Evolutionary conservation across 805 yeast species (phyloP).

Genomic region (Yarrowia sp.): DNA sequence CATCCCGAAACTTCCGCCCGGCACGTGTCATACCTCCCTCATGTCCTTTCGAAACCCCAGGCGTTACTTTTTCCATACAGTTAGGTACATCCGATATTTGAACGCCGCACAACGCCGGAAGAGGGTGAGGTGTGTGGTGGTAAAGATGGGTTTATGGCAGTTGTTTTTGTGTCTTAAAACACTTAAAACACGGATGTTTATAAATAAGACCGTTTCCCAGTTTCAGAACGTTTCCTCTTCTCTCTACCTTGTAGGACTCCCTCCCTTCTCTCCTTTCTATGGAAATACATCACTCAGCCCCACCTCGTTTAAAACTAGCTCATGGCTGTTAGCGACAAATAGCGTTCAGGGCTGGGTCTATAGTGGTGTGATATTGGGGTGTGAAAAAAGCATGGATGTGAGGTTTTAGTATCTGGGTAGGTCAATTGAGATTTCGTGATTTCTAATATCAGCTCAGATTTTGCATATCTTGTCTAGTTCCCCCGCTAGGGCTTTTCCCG

Average conservation of each 20-base stretch:
- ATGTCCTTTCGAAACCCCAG: not conserved
- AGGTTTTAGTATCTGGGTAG: not conserved
- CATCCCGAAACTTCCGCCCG: not conserved
- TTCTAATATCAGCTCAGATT: not conserved
- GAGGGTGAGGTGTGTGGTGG: too few relatives aligned
- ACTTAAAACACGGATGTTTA: too few relatives aligned
- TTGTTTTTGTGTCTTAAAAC: not conserved
- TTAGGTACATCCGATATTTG: not conserved
- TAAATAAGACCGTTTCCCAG: not conserved
- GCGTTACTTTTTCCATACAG: constrained; percentile 15
- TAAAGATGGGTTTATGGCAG: not conserved
- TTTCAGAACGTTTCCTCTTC: too few relatives aligned
- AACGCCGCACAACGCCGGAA: constrained; percentile 3
- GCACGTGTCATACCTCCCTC: not conserved
- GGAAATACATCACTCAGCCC: constrained; percentile 2
- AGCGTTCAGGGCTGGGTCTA: not conserved
- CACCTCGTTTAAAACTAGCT: constrained; percentile 18
- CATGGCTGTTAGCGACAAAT: not conserved
- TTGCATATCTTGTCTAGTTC: not conserved
- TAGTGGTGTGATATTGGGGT: not conserved
- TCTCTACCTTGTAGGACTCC: too few relatives aligned
- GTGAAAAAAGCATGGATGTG: not conserved
- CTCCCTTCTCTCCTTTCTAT: not conserved
- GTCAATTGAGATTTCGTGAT: too few relatives aligned
- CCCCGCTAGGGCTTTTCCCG: not conserved